Conservation (phyloP, 768 basidiomycete species). For the Collybia sordida region DNA sequence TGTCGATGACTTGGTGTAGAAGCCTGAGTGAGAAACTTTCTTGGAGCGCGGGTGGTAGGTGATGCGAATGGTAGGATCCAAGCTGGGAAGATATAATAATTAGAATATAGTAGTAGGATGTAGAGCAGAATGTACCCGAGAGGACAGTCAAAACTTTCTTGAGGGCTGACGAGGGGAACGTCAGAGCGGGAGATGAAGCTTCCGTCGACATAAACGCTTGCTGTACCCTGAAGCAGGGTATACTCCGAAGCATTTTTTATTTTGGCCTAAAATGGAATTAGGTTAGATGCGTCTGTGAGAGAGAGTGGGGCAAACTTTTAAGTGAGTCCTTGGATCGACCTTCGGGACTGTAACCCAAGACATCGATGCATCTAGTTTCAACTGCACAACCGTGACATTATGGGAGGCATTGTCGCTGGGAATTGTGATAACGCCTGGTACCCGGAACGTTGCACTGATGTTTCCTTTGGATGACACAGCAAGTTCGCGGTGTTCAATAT, state of each 20-base stretch:
- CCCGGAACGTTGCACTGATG: slow-evolving; percentile 38
- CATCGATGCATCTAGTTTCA: slow-evolving; percentile 37
- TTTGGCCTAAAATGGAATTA: slow-evolving; percentile 31
- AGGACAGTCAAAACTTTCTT: slow-evolving; percentile 45
- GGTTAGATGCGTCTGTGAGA: neutral
- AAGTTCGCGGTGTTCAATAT: slow-evolving; percentile 5
- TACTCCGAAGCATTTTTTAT: slow-evolving; percentile 57
- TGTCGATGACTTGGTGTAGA: slow-evolving; percentile 31
- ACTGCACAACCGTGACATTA: slow-evolving; percentile 39
- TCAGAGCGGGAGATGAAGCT: slow-evolving; percentile 51
- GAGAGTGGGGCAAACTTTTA: slow-evolving; percentile 28
- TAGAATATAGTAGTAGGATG: neutral
- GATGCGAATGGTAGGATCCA: slow-evolving; percentile 40
- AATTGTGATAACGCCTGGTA: slow-evolving; percentile 41
- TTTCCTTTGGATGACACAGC: slow-evolving; percentile 35
- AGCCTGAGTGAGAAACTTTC: slow-evolving; percentile 31
- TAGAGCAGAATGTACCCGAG: slow-evolving; percentile 35
- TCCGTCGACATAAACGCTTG: slow-evolving; percentile 56
- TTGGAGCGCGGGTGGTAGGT: slow-evolving; percentile 38
- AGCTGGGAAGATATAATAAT: slow-evolving; percentile 15
- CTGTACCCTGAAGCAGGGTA: slow-evolving; percentile 45
- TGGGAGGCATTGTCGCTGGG: slow-evolving; percentile 39
- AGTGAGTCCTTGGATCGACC: slow-evolving; percentile 33
- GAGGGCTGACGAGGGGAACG: slow-evolving; percentile 40
- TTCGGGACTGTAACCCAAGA: slow-evolving; percentile 44